Evolutionary conservation across 2,329 filamentous ascomycete species (phyloP).

Genomic region (Lachnellula subtilissima): DNA sequence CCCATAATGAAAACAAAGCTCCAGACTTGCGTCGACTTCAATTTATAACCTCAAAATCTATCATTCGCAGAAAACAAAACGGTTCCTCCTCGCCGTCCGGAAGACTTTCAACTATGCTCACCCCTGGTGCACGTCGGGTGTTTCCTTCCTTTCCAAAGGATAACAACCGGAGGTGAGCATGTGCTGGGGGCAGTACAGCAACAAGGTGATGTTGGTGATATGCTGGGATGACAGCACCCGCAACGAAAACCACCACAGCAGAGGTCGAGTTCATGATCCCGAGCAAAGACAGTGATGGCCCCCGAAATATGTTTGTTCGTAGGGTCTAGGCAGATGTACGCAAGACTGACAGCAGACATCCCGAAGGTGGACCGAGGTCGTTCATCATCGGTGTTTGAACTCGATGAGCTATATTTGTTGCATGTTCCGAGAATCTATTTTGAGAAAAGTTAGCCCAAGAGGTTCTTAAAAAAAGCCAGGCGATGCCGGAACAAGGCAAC

Average conservation of each 20-base stretch:
- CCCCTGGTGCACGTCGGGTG: neutral
- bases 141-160: neutral
- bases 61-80: neutral
- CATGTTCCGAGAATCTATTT: neutral
- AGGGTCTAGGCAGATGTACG: neutral
- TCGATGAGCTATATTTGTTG: neutral
- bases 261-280: constrained; percentile 9
- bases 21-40: neutral
- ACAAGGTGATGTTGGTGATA: neutral
- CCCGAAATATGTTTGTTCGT: neutral
- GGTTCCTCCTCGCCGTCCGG: neutral
- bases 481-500: neutral
- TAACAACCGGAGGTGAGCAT: neutral
- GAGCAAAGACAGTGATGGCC: constrained; percentile 1
- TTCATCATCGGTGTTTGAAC: neutral
- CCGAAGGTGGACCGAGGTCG: neutral
- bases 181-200: neutral
- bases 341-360: neutral
- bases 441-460: neutral
- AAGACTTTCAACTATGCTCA: neutral
- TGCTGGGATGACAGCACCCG: neutral
- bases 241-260: neutral
- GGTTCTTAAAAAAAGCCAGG: neutral
- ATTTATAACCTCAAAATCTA: neutral
- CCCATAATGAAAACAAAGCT: neutral